These are phyloP conservation scores for Cladophialophora immunda DNA, from an alignment of 2,329 filamentous ascomycete genomes.

Conservation along the genomic window DNA sequence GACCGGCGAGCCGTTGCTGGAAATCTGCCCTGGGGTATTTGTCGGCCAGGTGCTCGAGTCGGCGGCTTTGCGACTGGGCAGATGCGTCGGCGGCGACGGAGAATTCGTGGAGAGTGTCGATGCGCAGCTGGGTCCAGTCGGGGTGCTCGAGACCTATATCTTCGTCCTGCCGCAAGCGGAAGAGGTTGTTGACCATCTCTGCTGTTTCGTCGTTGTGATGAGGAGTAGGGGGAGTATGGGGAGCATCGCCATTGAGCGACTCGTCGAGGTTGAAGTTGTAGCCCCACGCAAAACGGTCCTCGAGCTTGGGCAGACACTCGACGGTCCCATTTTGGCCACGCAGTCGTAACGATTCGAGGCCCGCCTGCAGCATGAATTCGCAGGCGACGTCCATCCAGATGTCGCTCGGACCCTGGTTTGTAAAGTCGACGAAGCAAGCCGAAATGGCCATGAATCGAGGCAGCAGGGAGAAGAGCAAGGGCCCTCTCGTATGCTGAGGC, in stretches of 20 bases:
- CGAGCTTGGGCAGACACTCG: conserved; percentile 25
- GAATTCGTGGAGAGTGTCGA: conserved; percentile 32
- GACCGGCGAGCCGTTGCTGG: conserved; percentile 22
- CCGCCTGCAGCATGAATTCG: conserved; percentile 38
- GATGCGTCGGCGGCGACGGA: conserved; percentile 24
- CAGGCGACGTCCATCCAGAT: conserved; percentile 37
- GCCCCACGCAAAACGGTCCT: conserved; percentile 40
- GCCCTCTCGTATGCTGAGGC: not conserved
- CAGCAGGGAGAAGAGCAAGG: conserved; percentile 30
- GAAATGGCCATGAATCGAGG: conserved; percentile 39
- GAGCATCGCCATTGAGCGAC: conserved; percentile 9
- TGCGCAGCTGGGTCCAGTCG: conserved; percentile 31
- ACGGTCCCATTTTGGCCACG: not conserved
- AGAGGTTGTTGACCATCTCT: conserved; percentile 28
- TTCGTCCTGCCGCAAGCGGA: not conserved
- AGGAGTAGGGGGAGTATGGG: not conserved
- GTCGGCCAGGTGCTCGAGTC: conserved; percentile 31
- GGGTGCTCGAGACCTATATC: conserved; percentile 12
- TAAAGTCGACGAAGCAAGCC: conserved; percentile 27
- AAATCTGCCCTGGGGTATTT: conserved; percentile 34
- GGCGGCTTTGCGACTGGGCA: conserved; percentile 17
- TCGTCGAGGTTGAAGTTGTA: conserved; percentile 18
- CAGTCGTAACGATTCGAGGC: conserved; percentile 27
- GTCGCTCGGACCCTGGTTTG: conserved; percentile 19
- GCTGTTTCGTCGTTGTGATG: conserved; percentile 1